These are phyloP conservation scores for barrel medic (Medicago truncatula) DNA, from an alignment of 306 rosid genomes.

Conservation along the genomic window MtrunA17r5.0-ANR NC_053045.1:10565001-10565500, in stretches of 20 bases:
- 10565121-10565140: conserved; percentile 7
- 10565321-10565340: neutral
- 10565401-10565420: neutral
- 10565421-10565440: neutral
- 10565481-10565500: too few relatives aligned
- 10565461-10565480: neutral
- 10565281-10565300: conserved; percentile 13
- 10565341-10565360: neutral
- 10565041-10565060: neutral
- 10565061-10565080: neutral
- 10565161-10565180: conserved; percentile 98
- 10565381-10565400: neutral
- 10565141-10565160: conserved; percentile 84
- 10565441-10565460: neutral
- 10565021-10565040: neutral
- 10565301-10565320: neutral
- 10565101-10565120: neutral
- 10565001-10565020: neutral
- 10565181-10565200: conserved; percentile 87
- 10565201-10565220: conserved; percentile 91
- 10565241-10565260: conserved; percentile 30
- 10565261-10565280: conserved; percentile 8
- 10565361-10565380: neutral
- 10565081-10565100: neutral
- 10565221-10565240: conserved; percentile 97